Evolutionary conservation across 2,329 filamentous ascomycete species (phyloP).

Genomic region (Penicillium sp.): DNA sequence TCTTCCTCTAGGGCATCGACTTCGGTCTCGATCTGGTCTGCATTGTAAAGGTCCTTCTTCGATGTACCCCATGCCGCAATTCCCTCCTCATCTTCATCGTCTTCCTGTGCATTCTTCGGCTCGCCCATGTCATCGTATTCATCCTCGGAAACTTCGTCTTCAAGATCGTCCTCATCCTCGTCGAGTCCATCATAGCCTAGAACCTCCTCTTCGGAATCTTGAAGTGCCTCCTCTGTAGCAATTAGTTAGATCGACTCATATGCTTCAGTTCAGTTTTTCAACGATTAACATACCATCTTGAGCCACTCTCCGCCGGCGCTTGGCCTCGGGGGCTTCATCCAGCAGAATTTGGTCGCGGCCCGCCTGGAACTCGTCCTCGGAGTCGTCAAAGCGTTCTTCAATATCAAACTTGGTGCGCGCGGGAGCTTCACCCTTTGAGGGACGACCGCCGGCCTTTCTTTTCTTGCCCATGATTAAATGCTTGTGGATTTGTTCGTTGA

Average conservation of each 20-base stretch:
- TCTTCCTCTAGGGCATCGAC: slow-evolving; percentile 86
- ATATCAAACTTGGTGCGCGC: slow-evolving; percentile 38
- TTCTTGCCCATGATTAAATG: slow-evolving; percentile 52
- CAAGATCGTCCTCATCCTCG: slow-evolving; percentile 45
- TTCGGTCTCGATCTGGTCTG: slow-evolving; percentile 71
- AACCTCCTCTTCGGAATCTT: slow-evolving; percentile 64
- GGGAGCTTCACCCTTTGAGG: slow-evolving; percentile 35
- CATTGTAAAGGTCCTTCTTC: slow-evolving; percentile 89
- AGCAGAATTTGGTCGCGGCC: slow-evolving; percentile 83
- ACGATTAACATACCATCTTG: slow-evolving; percentile 59
- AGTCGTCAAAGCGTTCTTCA: slow-evolving; percentile 81
- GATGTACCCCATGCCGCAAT: slow-evolving; percentile 81
- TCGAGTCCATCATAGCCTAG: slow-evolving; percentile 53
- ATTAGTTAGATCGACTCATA: slow-evolving; percentile 15
- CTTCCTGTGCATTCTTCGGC: slow-evolving; percentile 24
- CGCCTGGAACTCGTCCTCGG: slow-evolving; percentile 89
- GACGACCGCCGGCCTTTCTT: slow-evolving; percentile 66
- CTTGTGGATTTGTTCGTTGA: background rate
- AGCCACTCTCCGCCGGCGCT: slow-evolving; percentile 69
- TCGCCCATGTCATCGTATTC: slow-evolving; percentile 32
- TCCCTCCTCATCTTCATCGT: slow-evolving; percentile 53
- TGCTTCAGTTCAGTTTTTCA: background rate
- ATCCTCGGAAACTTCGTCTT: slow-evolving; percentile 47
- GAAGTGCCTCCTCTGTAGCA: slow-evolving; percentile 54
- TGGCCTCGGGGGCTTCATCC: slow-evolving; percentile 76